Evolutionary conservation across 305 asterid genomes (phyloP), one percentile per base, ranked within the genome.

Genomic region (Andrographis paniculata): DNA sequence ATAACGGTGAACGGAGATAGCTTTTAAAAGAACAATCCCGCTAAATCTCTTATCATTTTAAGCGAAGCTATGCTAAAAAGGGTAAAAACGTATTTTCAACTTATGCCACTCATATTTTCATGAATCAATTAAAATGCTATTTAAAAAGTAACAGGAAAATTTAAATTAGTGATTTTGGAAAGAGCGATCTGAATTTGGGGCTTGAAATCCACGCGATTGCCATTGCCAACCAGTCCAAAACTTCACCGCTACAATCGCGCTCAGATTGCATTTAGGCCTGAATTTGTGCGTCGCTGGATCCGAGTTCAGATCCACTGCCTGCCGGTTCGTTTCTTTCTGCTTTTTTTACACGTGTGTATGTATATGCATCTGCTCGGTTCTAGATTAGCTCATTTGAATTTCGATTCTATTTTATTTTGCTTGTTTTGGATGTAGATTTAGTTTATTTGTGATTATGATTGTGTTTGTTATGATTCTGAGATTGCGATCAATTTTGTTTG

Each of bases 211-310:
- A 30, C 41, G 53, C 27, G 41, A 48, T 31, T 48, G 23, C 23
- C 0, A n/a, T 10, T 19, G 46, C 46, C 21, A 17, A 41, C 22
- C 14, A n/a, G 19, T 17, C 4, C n/a, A 28, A 13, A n/a, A 13
- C 42, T 37, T 1, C 16, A n/a, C 12, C 2, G 5, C 17, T 37
- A 17, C 42, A 37, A 17, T 5, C 8, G 42, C n/a, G 16, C 11
- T 1, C 20, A 19, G 43, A 9, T n/a, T 62, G 23, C 42, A 45
- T 41, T 67, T 46, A 63, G 59, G 58, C 70, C 67, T 63, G 27
- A n/a, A n/a, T n/a, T n/a, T n/a, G n/a, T n/a, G 19, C 58, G 17
- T 20, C 58, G 18, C 38, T 31, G 35, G 35, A 44, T 55, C 40
- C 46, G 30, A 38, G 42, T 47, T 55, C 56, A 51, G 66, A 55